These are phyloP conservation scores for Suhomyces wounanorum DNA, from an alignment of 1,139 yeast genomes.

Conservation along the genomic window DNA sequence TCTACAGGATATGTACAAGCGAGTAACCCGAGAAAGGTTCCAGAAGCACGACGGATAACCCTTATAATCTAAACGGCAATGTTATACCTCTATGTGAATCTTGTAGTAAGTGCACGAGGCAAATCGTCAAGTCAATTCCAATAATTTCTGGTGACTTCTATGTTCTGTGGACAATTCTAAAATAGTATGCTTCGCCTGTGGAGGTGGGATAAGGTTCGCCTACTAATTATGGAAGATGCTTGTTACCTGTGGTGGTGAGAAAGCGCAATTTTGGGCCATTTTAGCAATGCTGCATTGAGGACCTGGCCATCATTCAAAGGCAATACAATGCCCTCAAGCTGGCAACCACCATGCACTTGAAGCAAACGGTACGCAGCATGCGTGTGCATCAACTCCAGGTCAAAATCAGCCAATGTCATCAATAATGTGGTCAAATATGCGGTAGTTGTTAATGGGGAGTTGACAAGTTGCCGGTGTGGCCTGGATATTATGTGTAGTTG, in stretches of 20 bases:
- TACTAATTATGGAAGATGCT: too few species aligned
- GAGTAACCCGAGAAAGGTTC: not conserved
- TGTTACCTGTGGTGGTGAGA: too few species aligned
- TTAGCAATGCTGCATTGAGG: not conserved
- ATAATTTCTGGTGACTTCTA: too few species aligned
- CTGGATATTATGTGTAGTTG: too few species aligned
- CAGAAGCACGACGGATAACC: not conserved
- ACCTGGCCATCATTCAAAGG: not conserved
- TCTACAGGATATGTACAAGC: not conserved
- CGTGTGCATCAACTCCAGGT: not conserved
- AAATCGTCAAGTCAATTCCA: not conserved
- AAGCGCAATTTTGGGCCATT: too few species aligned
- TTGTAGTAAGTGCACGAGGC: not conserved
- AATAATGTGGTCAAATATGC: not conserved
- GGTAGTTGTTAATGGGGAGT: not conserved
- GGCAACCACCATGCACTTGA: not conserved
- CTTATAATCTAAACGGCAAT: not conserved
- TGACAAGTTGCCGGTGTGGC: too few species aligned
- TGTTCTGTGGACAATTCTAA: not conserved
- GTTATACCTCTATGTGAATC: not conserved
- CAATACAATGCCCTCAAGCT: too few species aligned
- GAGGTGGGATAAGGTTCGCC: too few species aligned
- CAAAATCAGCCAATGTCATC: not conserved
- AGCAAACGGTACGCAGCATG: not conserved
- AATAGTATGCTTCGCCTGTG: not conserved